These are phyloP conservation scores for Microdochium trichocladiopsis DNA, from an alignment of 2,329 filamentous ascomycete genomes.

Conservation along the genomic window DNA sequence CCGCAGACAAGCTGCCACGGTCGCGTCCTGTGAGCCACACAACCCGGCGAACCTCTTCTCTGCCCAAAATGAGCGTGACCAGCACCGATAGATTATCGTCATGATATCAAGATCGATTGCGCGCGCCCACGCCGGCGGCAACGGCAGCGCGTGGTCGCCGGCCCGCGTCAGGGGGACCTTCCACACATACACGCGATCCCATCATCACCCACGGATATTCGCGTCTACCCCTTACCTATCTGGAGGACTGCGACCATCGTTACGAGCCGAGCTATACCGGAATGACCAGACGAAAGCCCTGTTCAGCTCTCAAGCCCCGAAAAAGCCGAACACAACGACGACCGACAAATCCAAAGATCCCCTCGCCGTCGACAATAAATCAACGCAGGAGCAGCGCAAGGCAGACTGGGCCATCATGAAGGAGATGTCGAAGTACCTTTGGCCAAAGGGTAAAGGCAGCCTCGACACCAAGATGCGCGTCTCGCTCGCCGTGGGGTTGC, in stretches of 20 bases:
- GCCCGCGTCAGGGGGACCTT: background rate
- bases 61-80: background rate
- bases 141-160: background rate
- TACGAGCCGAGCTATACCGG: background rate
- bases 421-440: conserved; percentile 93
- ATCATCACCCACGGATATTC: background rate
- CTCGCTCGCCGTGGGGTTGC: conserved; percentile 70
- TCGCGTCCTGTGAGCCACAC: background rate
- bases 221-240: background rate
- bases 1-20: background rate
- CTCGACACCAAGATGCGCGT: conserved; percentile 79
- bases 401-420: conserved; percentile 98
- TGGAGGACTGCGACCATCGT: background rate
- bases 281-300: background rate
- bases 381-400: conserved; percentile 82
- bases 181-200: background rate
- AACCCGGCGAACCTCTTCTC: background rate
- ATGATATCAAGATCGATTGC: background rate
- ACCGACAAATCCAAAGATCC: conserved; percentile 32
- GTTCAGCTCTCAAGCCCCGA: background rate
- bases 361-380: conserved; percentile 58
- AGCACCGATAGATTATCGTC: background rate
- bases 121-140: background rate
- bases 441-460: conserved; percentile 89
- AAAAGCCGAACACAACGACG: background rate